Percentiles rank a stretch among this genome's conserved stretches.
Conservation (phyloP, 768 basidiomycete species). For the Kwoniella sp. region DNA sequence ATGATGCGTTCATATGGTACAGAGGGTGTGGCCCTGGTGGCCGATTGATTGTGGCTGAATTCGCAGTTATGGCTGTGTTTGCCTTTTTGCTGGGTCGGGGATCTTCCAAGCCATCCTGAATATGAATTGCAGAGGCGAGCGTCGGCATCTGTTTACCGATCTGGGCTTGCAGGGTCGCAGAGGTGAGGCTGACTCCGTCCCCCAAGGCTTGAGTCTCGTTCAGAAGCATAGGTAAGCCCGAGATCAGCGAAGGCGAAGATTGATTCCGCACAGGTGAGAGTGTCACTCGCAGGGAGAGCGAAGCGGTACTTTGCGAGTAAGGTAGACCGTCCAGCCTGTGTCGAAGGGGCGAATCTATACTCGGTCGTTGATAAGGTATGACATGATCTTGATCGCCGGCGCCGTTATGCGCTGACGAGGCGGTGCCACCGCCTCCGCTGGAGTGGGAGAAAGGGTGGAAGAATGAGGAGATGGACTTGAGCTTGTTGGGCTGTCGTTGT, state of each 20-base stretch:
- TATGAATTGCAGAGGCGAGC: constrained; percentile 33
- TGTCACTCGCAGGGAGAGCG: not conserved
- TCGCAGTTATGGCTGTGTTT: not conserved
- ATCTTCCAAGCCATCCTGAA: constrained; percentile 1
- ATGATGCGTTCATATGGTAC: constrained; percentile 7
- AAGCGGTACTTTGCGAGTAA: constrained; percentile 2
- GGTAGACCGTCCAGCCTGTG: constrained; percentile 6
- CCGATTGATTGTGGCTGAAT: not conserved
- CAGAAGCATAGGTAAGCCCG: not conserved
- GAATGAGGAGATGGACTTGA: constrained; percentile 19
- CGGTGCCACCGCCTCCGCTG: not conserved
- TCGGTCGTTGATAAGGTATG: constrained; percentile 15
- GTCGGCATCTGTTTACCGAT: constrained; percentile 23
- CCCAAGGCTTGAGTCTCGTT: not conserved
- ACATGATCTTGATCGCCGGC: not conserved
- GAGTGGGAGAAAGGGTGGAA: constrained; percentile 8
- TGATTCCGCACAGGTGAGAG: not conserved
- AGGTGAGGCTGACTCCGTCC: constrained; percentile 1
- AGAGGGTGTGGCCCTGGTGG: not conserved
- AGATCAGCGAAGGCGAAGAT: constrained; percentile 4
- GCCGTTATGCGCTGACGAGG: not conserved
- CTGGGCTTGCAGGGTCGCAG: constrained; percentile 16
- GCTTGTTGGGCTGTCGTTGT: constrained; percentile 7
- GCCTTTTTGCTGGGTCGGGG: not conserved
- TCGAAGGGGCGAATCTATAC: not conserved